Base-by-base conservation (phyloP, 2,329 filamentous ascomycete species). In the Alternaria sp. region DNA sequence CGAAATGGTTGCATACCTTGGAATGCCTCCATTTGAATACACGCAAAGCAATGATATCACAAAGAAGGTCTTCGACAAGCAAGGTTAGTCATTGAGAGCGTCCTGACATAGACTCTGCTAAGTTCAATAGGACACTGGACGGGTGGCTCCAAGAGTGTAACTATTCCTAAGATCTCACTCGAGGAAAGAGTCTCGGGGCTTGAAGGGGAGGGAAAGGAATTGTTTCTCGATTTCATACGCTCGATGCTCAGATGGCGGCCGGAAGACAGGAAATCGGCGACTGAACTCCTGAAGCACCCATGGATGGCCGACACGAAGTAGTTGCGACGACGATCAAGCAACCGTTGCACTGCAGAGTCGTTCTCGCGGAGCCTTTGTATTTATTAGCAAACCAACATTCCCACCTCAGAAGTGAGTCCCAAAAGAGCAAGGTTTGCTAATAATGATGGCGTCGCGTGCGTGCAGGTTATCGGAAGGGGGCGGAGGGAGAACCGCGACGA, bases 211-310 rank as follows among this genome's bases (percentile, higher is more conserved):
- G 70, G 50, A 44, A 78, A 77, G 56, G 61, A 68, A 47, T 51
- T 62, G 8, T 81, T 81, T 64, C 65, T 81, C 23, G 54, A 61
- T 17, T 80, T 80, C 54, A 73, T 80, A 65, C 64, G 72, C 12
- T 76, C 72, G 59, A 79, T 79, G 75, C 67, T 81, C 40, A 69
- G 70, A 51, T 80, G 78, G 79, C 71, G 62, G 36, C 78, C 79
- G 2, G 77, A 80, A 68, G 71, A 79, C 32, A 70, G 77, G 40
- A 66, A 66, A 25, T 62, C 62, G 32, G 69, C 69, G 19, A 68
- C 59, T 68, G 68, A 74, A 62, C 66, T 73, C 3, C 58, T 70
- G 21, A 62, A 72, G 49, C 49, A 74, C 59, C 69, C 68, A 57
- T 73, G 72, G 70, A 69, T 68, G 43, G 43, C 43, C 17, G 43